phyloP scores from a whole-genome alignment of 2,329 filamentous ascomycete species.

The Orbilia brochopaga region DNA sequence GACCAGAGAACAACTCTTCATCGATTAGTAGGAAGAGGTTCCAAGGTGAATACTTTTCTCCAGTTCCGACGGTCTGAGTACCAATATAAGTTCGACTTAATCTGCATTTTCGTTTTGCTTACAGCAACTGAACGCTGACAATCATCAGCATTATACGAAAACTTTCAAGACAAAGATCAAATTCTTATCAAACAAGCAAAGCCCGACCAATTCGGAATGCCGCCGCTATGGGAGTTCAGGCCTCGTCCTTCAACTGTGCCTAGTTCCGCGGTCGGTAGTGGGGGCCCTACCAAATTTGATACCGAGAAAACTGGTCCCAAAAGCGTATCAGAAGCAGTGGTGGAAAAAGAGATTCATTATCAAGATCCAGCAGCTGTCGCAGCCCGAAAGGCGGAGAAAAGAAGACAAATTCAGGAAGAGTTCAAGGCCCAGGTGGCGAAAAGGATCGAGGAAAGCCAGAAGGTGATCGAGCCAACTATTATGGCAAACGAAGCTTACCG shows the following conservation, averaged over 20 bases:
- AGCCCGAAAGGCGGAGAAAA: conserved; percentile 30
- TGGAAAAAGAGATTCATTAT: conserved; percentile 17
- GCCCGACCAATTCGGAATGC: conserved; percentile 3
- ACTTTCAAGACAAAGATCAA: conserved; percentile 18
- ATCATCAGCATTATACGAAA: background rate
- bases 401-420: conserved; percentile 38
- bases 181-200: conserved; percentile 9
- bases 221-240: conserved; percentile 19
- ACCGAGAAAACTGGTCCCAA: conserved; percentile 17
- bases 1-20: conserved; percentile 19
- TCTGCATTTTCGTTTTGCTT: conserved; percentile 27
- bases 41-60: conserved; percentile 19
- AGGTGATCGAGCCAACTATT: conserved; percentile 23
- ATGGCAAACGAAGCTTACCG: conserved; percentile 34
- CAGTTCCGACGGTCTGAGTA: conserved; percentile 11
- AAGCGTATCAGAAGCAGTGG: conserved; percentile 19
- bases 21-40: conserved; percentile 25
- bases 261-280: background rate
- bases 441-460: conserved; percentile 34
- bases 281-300: background rate
- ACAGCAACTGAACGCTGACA: conserved; percentile 5
- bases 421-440: conserved; percentile 48
- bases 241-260: conserved; percentile 24
- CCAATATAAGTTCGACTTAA: conserved; percentile 17
- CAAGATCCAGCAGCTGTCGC: conserved; percentile 26